Percentiles rank a stretch among this genome's conserved stretches.
Conservation (phyloP, 768 basidiomycete species). For the Trametes punicea region DNA sequence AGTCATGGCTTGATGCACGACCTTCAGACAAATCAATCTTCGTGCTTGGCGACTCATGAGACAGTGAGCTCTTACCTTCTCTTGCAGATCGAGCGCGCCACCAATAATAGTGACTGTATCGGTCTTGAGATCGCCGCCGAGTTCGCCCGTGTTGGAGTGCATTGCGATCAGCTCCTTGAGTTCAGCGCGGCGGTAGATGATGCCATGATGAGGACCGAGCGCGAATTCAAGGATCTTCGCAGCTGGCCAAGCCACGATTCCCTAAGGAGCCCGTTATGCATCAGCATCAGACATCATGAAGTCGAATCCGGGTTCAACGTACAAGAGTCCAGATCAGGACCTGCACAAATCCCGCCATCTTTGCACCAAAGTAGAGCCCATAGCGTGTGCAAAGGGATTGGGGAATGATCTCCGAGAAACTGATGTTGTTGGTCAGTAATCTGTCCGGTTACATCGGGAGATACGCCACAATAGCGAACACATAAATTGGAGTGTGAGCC, state of each 20-base stretch:
- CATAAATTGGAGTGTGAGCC: too few species aligned
- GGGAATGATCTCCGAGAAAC: constrained; percentile 89
- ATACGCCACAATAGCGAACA: too few species aligned
- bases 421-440: constrained; percentile 28
- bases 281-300: not conserved
- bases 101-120: constrained; percentile 91
- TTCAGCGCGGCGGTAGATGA: constrained; percentile 81
- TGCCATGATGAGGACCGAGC: constrained; percentile 83
- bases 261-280: constrained; percentile 45
- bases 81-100: constrained; percentile 84
- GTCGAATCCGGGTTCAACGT: not conserved
- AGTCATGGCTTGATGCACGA: constrained; percentile 61
- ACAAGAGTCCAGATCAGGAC: constrained; percentile 69
- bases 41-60: not conserved
- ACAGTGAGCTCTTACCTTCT: constrained; percentile 54
- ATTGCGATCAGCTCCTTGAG: constrained; percentile 89
- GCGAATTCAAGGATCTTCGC: constrained; percentile 77
- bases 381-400: constrained; percentile 91
- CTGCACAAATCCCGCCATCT: constrained; percentile 72
- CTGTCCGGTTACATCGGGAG: too few species aligned
- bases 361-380: constrained; percentile 84
- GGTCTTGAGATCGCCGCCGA: constrained; percentile 80
- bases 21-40: not conserved
- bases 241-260: constrained; percentile 78
- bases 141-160: constrained; percentile 68